Conservation (phyloP, 2,329 filamentous ascomycete species). For the Cylindrodendrum hubeiense region DNA sequence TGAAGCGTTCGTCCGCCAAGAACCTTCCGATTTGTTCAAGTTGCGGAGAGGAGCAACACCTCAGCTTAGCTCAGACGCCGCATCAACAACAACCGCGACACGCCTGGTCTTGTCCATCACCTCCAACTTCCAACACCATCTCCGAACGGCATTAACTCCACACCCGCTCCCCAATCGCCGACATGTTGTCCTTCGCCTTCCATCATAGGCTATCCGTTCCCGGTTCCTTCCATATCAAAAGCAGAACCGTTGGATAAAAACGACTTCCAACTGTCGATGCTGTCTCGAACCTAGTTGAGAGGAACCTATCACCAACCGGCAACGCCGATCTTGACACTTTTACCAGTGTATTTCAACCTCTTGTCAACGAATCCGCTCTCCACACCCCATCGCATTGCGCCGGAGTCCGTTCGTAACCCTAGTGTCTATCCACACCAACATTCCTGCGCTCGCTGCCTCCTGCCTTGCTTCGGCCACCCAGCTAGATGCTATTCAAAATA, state of each 20-base stretch:
- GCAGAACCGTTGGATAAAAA: no score
- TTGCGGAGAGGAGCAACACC: conserved; percentile 21
- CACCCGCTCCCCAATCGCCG: conserved; percentile 23
- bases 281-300: not conserved
- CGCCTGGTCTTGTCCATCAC: conserved; percentile 33
- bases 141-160: conserved; percentile 28
- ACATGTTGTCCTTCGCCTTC: conserved; percentile 10
- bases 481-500: not conserved
- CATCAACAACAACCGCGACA: conserved; percentile 6
- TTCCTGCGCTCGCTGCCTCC: not conserved
- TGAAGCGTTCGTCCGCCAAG: conserved; percentile 19
- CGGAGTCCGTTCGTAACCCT: not conserved
- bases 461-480: not conserved
- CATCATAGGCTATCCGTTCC: conserved; percentile 1
- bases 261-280: not conserved
- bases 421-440: not conserved
- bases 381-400: not conserved
- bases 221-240: not conserved
- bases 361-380: not conserved
- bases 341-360: not conserved
- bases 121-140: conserved; percentile 18
- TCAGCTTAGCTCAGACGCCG: conserved; percentile 6
- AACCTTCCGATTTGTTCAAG: conserved; percentile 10
- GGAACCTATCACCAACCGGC: not conserved
- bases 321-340: not conserved